Evolutionary conservation across 164 flowering plant genomes (phyloP).

Genomic region (Dillenia turbinata): DNA sequence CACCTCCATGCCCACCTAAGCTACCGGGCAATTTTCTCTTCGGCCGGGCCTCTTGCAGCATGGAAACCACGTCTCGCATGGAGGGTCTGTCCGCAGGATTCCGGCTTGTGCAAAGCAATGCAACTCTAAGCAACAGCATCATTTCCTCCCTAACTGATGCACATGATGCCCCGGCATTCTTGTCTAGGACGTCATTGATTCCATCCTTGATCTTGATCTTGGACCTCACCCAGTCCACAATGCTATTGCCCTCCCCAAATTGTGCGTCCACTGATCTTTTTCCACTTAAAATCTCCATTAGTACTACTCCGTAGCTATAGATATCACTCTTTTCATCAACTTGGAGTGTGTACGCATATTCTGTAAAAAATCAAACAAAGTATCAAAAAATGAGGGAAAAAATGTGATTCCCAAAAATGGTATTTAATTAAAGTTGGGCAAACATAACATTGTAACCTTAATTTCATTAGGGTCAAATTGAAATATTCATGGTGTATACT

Average conservation of each 20-base stretch:
- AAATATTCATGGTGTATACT: too few species aligned
- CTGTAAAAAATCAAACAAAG: conserved; percentile 29
- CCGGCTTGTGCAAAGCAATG: conserved; percentile 81
- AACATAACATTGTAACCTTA: too few species aligned
- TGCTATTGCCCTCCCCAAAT: conserved; percentile 93
- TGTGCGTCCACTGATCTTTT: conserved; percentile 75
- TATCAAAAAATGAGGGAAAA: background rate
- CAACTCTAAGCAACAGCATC: conserved; percentile 75
- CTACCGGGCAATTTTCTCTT: conserved; percentile 54
- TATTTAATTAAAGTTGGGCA: background rate
- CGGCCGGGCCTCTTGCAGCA: conserved; percentile 93
- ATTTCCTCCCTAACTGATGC: conserved; percentile 78
- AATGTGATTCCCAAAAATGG: background rate
- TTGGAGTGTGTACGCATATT: conserved; percentile 92
- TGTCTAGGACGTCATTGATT: conserved; percentile 54
- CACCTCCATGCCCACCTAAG: conserved; percentile 12
- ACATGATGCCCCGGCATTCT: conserved; percentile 75
- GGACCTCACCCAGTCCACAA: conserved; percentile 88
- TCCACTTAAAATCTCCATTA: conserved; percentile 84
- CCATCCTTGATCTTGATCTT: conserved; percentile 72
- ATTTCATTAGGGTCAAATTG: too few species aligned
- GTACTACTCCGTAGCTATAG: conserved; percentile 86
- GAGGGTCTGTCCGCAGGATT: conserved; percentile 89
- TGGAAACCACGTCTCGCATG: conserved; percentile 93
- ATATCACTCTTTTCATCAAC: conserved; percentile 98